Base-by-base conservation (phyloP, 177 flowering plant genomes). In the Vitis hybrid region DNA sequence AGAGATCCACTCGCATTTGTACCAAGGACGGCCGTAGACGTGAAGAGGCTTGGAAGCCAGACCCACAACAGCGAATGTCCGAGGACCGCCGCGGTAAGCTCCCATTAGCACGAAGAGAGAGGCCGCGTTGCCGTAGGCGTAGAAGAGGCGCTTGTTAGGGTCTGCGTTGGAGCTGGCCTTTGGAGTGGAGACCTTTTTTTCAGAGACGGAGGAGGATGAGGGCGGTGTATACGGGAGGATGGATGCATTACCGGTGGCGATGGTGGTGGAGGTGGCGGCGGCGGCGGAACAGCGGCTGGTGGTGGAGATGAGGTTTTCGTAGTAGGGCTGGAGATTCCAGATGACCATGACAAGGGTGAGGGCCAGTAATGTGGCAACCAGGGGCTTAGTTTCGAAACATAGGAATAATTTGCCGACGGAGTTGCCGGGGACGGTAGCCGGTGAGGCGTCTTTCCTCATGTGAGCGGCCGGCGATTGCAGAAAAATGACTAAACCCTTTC, bases 11-110 rank as follows among this genome's bases (percentile, higher is more conserved):
- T 85, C 85, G 80, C 97, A 91, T 66, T 84, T 77, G 82, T 72
- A 89, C 85, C 84, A 85, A 5, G 94, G 91, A 2, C 63, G 60
- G 10, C 85, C 88, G 71, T 52, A 89, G 2, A 89, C 88, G 70
- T 87, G 94, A 11, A 79, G 65, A 2, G 94, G 94, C 67, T 89
- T 89, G 15, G 94, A 89, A 26, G 94, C 85, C 15, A 89, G 85
- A 17, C 94, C 94, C 1, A 89, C 68, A 32, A 85, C 70, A 26
- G 94, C 82, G 68, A 89, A 89, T 10, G 91, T 85, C 18, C 6
- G 48, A 0, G 78, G 72, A 0, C 94, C 94, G 66, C 94, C 94
- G 34, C 94, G 79, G 82, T 89, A 89, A 0, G 91, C 94, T 2
- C 94, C 88, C 89, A 86, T 86, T 40, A 70, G 83, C 62, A 89